These are phyloP conservation scores for Apiospora koreana DNA, from an alignment of 2,329 filamentous ascomycete species.

Conservation along the genomic window DNA sequence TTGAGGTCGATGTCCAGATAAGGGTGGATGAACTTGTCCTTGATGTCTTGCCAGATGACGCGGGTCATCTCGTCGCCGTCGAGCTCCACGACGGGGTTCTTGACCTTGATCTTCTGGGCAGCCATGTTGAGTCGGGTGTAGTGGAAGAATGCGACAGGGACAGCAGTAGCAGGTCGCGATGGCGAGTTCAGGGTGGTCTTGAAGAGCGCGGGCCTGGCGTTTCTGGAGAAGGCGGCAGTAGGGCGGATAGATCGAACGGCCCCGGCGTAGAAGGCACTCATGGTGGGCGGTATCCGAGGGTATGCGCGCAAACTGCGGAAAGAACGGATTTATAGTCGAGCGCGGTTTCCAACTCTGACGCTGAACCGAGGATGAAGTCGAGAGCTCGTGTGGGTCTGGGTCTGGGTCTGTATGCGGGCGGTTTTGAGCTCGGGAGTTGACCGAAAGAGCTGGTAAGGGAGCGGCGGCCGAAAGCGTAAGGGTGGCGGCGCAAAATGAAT, in stretches of 20 bases:
- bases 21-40: conserved; percentile 96
- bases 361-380: conserved; percentile 5
- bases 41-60: conserved; percentile 99
- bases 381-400: conserved; percentile 1
- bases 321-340: not conserved
- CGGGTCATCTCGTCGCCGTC: conserved; percentile 97
- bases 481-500: not conserved
- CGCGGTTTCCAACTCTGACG: not conserved
- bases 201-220: conserved; percentile 28
- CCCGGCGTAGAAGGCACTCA: conserved; percentile 27
- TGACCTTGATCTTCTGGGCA: conserved; percentile 93
- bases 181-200: conserved; percentile 16
- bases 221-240: conserved; percentile 28
- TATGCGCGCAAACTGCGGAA: not conserved
- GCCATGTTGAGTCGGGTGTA: conserved; percentile 53
- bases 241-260: conserved; percentile 31
- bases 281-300: conserved; percentile 23
- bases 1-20: conserved; percentile 98
- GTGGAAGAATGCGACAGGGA: conserved; percentile 35
- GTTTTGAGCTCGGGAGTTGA: conserved; percentile 1
- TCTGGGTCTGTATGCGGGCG: not conserved
- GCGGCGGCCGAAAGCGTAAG: not conserved
- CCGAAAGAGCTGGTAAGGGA: not conserved
- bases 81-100: conserved; percentile 97
- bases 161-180: conserved; percentile 24